Evolutionary conservation across 1,284 basidiomycete genomes (phyloP).

Genomic region (Leccinum colubrinum): DNA sequence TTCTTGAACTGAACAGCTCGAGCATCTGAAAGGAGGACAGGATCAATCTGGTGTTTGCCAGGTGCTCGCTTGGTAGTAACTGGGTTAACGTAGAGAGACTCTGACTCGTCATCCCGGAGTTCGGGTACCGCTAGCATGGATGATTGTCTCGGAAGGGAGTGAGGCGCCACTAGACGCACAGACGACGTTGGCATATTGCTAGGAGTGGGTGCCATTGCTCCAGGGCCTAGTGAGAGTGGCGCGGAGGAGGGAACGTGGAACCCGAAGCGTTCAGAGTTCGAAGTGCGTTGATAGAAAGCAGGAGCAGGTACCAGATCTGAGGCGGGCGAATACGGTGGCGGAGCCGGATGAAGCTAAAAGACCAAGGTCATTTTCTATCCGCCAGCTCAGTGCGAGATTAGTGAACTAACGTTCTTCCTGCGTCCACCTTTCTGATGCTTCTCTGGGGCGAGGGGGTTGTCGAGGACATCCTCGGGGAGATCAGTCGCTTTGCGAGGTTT

Average conservation of each 20-base stretch:
- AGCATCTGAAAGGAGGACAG: too few species aligned
- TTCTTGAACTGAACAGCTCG: too few species aligned
- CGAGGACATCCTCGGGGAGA: neutral
- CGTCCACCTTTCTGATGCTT: neutral
- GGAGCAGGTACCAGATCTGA: too few species aligned
- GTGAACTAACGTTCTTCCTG: too few species aligned
- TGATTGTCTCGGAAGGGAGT: neutral
- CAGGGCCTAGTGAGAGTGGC: too few species aligned
- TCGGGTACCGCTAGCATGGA: neutral
- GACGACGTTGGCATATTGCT: neutral
- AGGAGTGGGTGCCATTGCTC: too few species aligned
- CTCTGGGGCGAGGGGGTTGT: neutral
- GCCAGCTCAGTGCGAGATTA: neutral
- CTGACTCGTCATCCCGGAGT: neutral
- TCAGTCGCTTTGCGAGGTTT: neutral
- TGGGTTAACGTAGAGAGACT: neutral
- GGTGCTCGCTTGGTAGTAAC: too few species aligned
- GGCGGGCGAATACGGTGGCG: neutral
- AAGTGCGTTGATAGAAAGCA: too few species aligned
- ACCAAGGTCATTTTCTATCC: neutral
- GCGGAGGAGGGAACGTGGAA: too few species aligned
- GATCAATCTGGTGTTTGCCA: too few species aligned
- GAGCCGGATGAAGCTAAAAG: neutral
- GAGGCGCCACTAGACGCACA: neutral
- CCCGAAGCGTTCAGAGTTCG: too few species aligned